Evolutionary conservation across 148 eudicot genomes (phyloP), one percentile per base, ranked within the genome.

Genomic region (Dianthus caryophyllus): DNA sequence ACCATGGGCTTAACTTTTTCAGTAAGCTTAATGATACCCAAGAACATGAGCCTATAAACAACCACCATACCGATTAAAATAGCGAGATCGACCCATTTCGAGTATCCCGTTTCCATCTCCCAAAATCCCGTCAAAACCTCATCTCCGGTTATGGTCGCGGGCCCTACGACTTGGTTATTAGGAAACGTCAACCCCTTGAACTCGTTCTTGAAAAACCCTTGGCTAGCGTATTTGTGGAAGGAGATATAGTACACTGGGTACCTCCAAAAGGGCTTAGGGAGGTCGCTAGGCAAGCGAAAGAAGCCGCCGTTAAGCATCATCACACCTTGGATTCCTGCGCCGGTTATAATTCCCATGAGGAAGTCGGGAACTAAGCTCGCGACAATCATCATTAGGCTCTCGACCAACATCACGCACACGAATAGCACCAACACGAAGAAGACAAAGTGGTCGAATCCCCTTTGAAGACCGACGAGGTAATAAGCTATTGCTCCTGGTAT

Each of bases 331-430:
- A 85, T 80, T 31, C 84, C 84, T 0, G 88, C 88, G 0, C 85
- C 84, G 0, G 88, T 82, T 9, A 84, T 82, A 56, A 84, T 82
- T 0, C 88, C 88, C 88, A 84, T 82, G 2, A 82, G 85, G 27
- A 77, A 84, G 53, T 82, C 80, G 0, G 88, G 88, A 9, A 84
- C 88, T 0, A 80, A 1, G 63, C 84, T 82, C 0, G 88, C 80
- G 0, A 84, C 85, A 8, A 75, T 82, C 88, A 84, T 84, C 88
- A 84, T 84, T 38, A 82, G 75, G 79, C 88, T 84, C 70, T 84
- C 88, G 1, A 84, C 85, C 43, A 84, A 17, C 49, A 82, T 43
- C 82, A 82, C 54, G 71, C 81, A 68, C 0, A 73, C 64, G 6
- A 78, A 78, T 59, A 80, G 9, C 17, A 78, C 26, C 44, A 80